These are phyloP conservation scores for Penicillium psychrofluorescens DNA, from an alignment of 495 filamentous ascomycete species.

Conservation along the genomic window DNA sequence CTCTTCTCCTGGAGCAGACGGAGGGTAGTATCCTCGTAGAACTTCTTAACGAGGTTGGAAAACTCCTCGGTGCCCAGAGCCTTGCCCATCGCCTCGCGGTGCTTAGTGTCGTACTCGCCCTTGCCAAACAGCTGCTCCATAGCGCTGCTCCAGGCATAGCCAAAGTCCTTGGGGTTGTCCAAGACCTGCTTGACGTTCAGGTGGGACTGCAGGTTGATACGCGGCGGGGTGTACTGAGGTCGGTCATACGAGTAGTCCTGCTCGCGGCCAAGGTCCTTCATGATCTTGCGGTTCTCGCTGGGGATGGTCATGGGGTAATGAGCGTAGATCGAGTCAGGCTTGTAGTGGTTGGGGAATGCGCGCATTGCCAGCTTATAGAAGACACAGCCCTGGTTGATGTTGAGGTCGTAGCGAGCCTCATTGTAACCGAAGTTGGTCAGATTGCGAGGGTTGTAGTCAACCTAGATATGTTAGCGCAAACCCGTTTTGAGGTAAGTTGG, in stretches of 20 bases:
- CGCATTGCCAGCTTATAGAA: conserved; percentile 77
- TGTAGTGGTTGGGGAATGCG: conserved; percentile 76
- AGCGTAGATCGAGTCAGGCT: conserved; percentile 74
- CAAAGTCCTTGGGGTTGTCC: conserved; percentile 55
- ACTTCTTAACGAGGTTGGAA: conserved; percentile 44
- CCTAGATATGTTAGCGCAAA: conserved; percentile 12
- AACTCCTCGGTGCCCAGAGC: conserved; percentile 41
- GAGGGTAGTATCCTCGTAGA: conserved; percentile 55
- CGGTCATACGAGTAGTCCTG: conserved; percentile 65
- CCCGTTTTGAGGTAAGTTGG: background rate
- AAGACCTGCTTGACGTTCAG: conserved; percentile 56
- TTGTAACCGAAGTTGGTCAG: conserved; percentile 77
- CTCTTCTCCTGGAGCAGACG: conserved; percentile 57
- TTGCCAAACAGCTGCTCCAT: conserved; percentile 48
- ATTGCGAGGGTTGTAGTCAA: conserved; percentile 64
- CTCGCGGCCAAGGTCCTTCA: conserved; percentile 61
- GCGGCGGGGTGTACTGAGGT: conserved; percentile 45
- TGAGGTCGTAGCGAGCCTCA: conserved; percentile 64
- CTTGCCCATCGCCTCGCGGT: conserved; percentile 35
- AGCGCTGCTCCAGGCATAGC: conserved; percentile 52
- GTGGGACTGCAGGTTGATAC: conserved; percentile 53
- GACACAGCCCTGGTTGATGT: conserved; percentile 73
- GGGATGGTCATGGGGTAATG: conserved; percentile 82
- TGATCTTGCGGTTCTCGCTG: conserved; percentile 64
- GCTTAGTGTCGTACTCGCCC: conserved; percentile 42